Evolutionary conservation across 2,329 filamentous ascomycete species (phyloP).

Genomic region (Alternaria tenuissima): DNA sequence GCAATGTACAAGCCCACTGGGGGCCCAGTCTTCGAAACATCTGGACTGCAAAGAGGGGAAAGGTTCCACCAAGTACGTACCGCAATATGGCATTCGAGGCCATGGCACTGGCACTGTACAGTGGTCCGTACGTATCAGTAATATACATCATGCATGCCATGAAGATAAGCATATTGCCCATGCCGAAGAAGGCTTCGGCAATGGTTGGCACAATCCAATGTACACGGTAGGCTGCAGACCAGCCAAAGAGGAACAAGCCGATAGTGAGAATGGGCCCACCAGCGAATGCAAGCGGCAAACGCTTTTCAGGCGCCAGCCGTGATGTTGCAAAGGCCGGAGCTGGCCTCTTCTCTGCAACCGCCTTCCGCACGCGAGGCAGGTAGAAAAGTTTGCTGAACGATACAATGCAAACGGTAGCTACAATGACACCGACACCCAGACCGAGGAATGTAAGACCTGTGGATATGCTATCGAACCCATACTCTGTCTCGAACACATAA

Average conservation of each 20-base stretch:
- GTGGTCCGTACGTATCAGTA: conserved; percentile 56
- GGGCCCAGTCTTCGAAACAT: conserved; percentile 24
- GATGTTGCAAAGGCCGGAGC: conserved; percentile 19
- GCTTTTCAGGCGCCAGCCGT: conserved; percentile 38
- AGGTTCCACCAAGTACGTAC: conserved; percentile 64
- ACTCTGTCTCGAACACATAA: conserved; percentile 27
- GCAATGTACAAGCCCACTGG: conserved; percentile 20
- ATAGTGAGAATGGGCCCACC: conserved; percentile 45
- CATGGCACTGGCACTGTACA: conserved; percentile 65
- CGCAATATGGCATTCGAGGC: conserved; percentile 67
- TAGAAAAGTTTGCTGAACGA: conserved; percentile 13
- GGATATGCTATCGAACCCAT: conserved; percentile 18
- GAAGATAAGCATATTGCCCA: conserved; percentile 15
- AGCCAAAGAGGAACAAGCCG: conserved; percentile 52
- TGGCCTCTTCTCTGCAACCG: conserved; percentile 3
- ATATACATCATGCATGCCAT: conserved; percentile 22
- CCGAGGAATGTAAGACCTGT: conserved; percentile 18
- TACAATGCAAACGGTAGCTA: conserved; percentile 5
- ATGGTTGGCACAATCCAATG: conserved; percentile 53
- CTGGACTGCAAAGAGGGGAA: conserved; percentile 69
- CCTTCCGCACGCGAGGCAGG: conserved; percentile 3
- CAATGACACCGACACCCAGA: conserved; percentile 12
- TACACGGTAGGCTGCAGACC: conserved; percentile 45
- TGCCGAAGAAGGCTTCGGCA: conserved; percentile 28
- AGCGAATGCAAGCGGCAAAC: conserved; percentile 46